Conservation (phyloP, 805 yeast genomes). For the Metschnikowia proteae region DNA sequence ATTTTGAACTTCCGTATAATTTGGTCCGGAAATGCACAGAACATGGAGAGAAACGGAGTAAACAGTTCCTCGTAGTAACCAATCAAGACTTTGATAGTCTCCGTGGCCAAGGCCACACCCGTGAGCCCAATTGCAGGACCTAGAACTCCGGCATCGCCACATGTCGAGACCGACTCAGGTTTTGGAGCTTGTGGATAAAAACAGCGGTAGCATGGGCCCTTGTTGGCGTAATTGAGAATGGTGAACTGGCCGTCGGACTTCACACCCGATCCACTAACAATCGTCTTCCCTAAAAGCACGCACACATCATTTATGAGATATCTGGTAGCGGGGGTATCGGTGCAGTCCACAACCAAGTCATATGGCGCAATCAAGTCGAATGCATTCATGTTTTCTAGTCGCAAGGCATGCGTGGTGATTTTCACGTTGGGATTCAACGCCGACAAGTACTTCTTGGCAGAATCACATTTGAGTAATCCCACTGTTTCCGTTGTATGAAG, state of each 20-base stretch:
- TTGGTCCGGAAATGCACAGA: conserved; percentile 65
- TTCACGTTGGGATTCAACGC: conserved; percentile 66
- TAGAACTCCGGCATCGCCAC: conserved; percentile 90
- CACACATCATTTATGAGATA: conserved; percentile 85
- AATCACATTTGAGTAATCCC: conserved; percentile 71
- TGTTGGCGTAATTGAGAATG: conserved; percentile 57
- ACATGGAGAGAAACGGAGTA: conserved; percentile 64
- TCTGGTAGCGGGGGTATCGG: conserved; percentile 87
- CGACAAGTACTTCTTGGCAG: conserved; percentile 58
- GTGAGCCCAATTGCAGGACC: conserved; percentile 96
- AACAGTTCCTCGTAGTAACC: conserved; percentile 53
- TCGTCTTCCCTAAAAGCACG: conserved; percentile 61
- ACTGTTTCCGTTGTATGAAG: conserved; percentile 65
- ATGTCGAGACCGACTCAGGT: conserved; percentile 73
- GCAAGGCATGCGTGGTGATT: conserved; percentile 48
- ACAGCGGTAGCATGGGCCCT: conserved; percentile 94
- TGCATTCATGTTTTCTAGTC: conserved; percentile 55
- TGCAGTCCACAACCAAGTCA: conserved; percentile 85
- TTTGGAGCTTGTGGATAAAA: conserved; percentile 89
- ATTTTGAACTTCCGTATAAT: conserved; percentile 71
- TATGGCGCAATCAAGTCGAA: conserved; percentile 58
- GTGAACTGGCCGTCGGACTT: conserved; percentile 88
- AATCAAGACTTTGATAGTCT: conserved; percentile 70
- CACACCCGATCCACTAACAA: conserved; percentile 90
- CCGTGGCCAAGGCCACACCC: conserved; percentile 87